Base-by-base conservation (phyloP, 116 monocot species). In the Thalassia testudinum region DNA sequence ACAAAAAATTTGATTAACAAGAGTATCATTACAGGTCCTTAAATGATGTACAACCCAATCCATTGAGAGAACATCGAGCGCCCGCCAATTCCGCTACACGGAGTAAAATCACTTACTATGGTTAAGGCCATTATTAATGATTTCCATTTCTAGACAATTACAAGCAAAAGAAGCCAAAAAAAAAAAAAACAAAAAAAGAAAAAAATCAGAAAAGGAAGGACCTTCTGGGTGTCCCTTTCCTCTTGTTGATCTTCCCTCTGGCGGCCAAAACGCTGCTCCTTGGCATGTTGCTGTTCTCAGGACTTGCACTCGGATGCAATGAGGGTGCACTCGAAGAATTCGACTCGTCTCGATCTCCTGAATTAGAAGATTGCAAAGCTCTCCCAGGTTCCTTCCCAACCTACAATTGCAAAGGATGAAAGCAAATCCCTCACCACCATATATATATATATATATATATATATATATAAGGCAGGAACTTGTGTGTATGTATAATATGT, bases 211-310 rank as follows among this genome's bases (percentile, higher is more conserved):
- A 59, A 1, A 67, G 29, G 21, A 14, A 34, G 2, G 66, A 50
- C 30, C 66, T 59, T 12, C 44, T 20, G 49, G 66, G 59, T 12
- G 29, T 24, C 15, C 66, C 66, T 43, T 67, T 67, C 50, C 66
- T 58, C 52, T 38, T 59, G n/a, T 48, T 66, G 30, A 34, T 34
- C 30, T 34, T 34, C 43, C 1, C 25, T 24, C 15, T 15, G 3
- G 24, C 34, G 12, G 21, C 43, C 6, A 43, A 66, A 34, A 34
- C 30, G 6, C 30, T 34, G 30, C 30, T 34, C 30, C 10, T 34
- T 3, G 27, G 21, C 18, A 4, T 0, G 55, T 8, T 26, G 18
- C 55, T 14, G 56, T 37, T 1, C 37, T 34, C 30, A 10, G 6
- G 3, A 10, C 6, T 3, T 5, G 6, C 10, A 16, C 12, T 34